phyloP scores from a whole-genome alignment of 352 stramenopile species.

The Halophytophthora polymorphica region DNA sequence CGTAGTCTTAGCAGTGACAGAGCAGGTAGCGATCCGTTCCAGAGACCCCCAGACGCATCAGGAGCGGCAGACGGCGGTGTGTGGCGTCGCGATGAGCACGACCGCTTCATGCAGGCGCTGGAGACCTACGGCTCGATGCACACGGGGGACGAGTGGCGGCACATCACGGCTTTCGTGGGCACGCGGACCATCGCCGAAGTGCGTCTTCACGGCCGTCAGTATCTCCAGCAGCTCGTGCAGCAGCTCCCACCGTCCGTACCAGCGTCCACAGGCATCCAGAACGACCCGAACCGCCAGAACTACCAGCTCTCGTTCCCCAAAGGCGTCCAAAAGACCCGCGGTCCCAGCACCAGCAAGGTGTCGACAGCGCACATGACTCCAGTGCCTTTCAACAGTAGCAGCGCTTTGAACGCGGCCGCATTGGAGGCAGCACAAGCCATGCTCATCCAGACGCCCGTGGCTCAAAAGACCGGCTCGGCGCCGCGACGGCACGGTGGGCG shows the following conservation, averaged over 20 bases:
- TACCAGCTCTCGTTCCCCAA: constrained; percentile 13
- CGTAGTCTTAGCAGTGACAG: not conserved
- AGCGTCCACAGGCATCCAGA: constrained; percentile 18
- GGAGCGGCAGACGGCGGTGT: constrained; percentile 3
- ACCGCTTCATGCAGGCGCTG: constrained; percentile 76
- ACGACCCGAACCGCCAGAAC: constrained; percentile 27
- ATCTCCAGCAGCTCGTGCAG: constrained; percentile 73
- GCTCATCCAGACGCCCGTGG: constrained; percentile 6
- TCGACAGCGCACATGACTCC: not conserved
- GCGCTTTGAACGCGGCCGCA: constrained; percentile 21
- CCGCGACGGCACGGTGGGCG: constrained; percentile 21
- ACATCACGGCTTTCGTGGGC: constrained; percentile 70
- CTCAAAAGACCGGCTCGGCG: constrained; percentile 11
- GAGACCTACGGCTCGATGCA: constrained; percentile 55
- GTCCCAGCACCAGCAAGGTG: constrained; percentile 8
- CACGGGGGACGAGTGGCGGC: constrained; percentile 60
- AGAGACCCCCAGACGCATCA: constrained; percentile 6
- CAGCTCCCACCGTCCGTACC: constrained; percentile 20
- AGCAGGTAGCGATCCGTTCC: constrained; percentile 1
- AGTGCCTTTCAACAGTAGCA: constrained; percentile 4
- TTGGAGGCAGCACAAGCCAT: constrained; percentile 28
- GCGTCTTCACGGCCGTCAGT: constrained; percentile 59
- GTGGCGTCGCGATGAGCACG: constrained; percentile 73
- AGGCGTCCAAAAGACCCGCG: constrained; percentile 13
- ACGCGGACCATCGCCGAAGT: constrained; percentile 69